Percentiles rank a stretch among this genome's conserved stretches.
These are phyloP conservation scores for Coleophoma cylindrospora DNA, from an alignment of 2,329 filamentous ascomycete genomes.

Conservation along the genomic window DNA sequence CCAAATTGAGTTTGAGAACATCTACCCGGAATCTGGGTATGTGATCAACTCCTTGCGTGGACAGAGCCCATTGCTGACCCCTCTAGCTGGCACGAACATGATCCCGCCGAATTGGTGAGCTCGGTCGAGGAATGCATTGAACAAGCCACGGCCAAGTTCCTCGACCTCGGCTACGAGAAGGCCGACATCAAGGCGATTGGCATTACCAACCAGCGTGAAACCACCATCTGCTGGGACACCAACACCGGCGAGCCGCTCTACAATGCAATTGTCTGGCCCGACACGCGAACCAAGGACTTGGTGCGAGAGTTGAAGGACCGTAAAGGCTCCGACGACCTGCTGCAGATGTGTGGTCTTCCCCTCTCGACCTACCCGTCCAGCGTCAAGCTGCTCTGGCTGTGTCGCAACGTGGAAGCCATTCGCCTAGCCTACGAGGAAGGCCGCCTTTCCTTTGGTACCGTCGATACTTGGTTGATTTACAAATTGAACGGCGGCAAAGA, in stretches of 20 bases:
- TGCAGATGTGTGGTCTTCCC: constrained; percentile 66
- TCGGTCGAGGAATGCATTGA: constrained; percentile 75
- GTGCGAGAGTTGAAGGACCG: constrained; percentile 67
- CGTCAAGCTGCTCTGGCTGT: constrained; percentile 73
- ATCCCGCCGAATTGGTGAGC: constrained; percentile 67
- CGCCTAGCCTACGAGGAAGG: constrained; percentile 67
- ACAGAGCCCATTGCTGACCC: neutral
- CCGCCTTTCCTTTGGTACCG: constrained; percentile 70
- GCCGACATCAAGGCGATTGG: constrained; percentile 70
- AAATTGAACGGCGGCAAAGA: constrained; percentile 69
- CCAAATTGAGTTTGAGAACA: constrained; percentile 81
- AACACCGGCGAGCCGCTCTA: constrained; percentile 71
- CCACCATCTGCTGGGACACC: constrained; percentile 74
- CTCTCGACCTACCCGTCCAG: constrained; percentile 79
- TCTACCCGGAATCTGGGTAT: constrained; percentile 81
- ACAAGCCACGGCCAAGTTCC: constrained; percentile 63
- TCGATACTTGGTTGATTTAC: constrained; percentile 77
- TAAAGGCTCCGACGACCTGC: constrained; percentile 62
- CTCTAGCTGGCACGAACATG: constrained; percentile 77
- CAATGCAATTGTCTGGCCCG: constrained; percentile 82
- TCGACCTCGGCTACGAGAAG: constrained; percentile 60
- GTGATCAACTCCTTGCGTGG: constrained; percentile 26
- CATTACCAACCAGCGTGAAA: constrained; percentile 82
- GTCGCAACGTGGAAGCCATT: constrained; percentile 63
- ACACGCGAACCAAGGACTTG: constrained; percentile 68